Evolutionary conservation across 2,329 filamentous ascomycete genomes (phyloP).

Genomic region (Dactylellina sp.): DNA sequence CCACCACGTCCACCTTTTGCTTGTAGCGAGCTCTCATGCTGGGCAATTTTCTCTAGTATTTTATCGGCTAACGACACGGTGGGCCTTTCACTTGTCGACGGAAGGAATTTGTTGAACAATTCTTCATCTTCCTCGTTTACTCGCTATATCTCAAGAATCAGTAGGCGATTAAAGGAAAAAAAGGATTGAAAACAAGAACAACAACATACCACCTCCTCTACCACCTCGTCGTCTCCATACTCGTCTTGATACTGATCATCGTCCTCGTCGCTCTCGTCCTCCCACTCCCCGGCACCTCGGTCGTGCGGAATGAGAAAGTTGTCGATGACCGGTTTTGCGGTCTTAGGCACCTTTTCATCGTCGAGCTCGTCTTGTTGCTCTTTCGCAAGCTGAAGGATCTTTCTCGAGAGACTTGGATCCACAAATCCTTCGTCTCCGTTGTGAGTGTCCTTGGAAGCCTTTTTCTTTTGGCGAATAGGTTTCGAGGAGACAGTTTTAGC

Average conservation of each 20-base stretch:
- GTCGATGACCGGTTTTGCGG: slow-evolving; percentile 57
- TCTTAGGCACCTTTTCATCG: slow-evolving; percentile 44
- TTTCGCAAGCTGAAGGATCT: slow-evolving; percentile 89
- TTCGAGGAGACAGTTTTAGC: slow-evolving; percentile 74
- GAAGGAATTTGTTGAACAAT: slow-evolving; percentile 90
- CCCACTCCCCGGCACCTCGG: slow-evolving; percentile 53
- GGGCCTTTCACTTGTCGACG: slow-evolving; percentile 77
- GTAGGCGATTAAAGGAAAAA: too few relatives aligned
- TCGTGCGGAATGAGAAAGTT: slow-evolving; percentile 54
- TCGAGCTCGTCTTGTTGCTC: slow-evolving; percentile 66
- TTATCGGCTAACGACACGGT: slow-evolving; percentile 88
- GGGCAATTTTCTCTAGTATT: slow-evolving; percentile 93
- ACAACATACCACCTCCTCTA: slow-evolving; percentile 42
- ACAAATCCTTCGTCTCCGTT: slow-evolving; percentile 77
- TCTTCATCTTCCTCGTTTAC: slow-evolving; percentile 89
- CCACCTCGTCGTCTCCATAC: slow-evolving; percentile 45
- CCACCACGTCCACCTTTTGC: slow-evolving; percentile 62
- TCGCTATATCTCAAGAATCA: slow-evolving; percentile 69
- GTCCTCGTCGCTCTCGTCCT: slow-evolving; percentile 57
- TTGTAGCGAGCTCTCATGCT: slow-evolving; percentile 79
- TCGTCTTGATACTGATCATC: slow-evolving; percentile 57
- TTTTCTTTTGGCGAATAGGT: slow-evolving; percentile 77
- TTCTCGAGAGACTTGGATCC: slow-evolving; percentile 86
- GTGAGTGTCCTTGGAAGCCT: slow-evolving; percentile 67
- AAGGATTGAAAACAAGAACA: background rate